A percentile compares a stretch with the other conserved stretches of the same genome.
Conservation (phyloP, 495 filamentous ascomycete genomes). For the Mytilinidion resinicola region DNA sequence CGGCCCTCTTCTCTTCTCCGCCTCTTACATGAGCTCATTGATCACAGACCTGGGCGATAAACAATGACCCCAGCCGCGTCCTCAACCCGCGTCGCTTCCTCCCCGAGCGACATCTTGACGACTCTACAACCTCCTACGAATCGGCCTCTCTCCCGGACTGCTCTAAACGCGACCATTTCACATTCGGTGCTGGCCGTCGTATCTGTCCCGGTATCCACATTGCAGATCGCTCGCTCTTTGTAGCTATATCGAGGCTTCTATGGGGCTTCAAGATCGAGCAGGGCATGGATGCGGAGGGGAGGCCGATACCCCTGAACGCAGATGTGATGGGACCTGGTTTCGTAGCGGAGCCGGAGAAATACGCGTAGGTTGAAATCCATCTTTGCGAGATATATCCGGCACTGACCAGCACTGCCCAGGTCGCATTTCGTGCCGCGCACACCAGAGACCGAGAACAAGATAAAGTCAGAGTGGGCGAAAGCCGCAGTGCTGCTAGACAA, state of each 20-base stretch:
- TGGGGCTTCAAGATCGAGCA: constrained; percentile 30
- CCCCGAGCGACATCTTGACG: constrained; percentile 20
- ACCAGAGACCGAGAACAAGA: background rate
- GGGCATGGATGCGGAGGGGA: background rate
- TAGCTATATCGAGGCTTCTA: constrained; percentile 22
- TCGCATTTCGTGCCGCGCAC: background rate
- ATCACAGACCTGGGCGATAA: constrained; percentile 17
- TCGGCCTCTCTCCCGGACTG: constrained; percentile 18
- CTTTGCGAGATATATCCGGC: background rate
- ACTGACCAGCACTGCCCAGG: background rate
- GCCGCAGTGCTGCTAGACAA: background rate
- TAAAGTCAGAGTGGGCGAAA: background rate
- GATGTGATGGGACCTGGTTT: background rate
- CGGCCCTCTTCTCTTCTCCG: background rate
- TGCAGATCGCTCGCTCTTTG: constrained; percentile 28
- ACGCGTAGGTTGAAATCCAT: background rate
- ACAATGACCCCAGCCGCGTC: constrained; percentile 22
- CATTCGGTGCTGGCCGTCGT: constrained; percentile 32
- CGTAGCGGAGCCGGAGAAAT: background rate
- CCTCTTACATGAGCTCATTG: background rate
- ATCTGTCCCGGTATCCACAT: constrained; percentile 32
- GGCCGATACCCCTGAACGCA: background rate
- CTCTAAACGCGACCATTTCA: constrained; percentile 28
- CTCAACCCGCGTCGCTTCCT: constrained; percentile 22
- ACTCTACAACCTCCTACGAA: constrained; percentile 11